phyloP scores from a whole-genome alignment of 805 yeast genomes.

The Hanseniaspora meyeri region DNA sequence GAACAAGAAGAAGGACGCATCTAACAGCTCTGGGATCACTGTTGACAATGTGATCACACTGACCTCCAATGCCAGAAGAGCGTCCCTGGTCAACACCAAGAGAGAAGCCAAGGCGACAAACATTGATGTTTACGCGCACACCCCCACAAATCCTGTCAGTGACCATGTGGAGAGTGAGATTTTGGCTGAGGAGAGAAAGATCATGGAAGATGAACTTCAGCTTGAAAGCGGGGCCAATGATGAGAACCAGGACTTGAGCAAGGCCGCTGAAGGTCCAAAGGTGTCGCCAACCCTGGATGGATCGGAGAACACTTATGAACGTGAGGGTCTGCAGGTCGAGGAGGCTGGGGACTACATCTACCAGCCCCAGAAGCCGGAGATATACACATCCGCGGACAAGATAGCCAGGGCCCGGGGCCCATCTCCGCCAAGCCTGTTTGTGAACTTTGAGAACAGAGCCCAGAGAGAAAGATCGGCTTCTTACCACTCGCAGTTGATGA shows the following conservation, averaged over 20 bases:
- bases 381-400: background rate
- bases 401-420: background rate
- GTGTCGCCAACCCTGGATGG: conserved; percentile 8
- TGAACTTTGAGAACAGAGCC: background rate
- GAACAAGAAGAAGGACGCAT: background rate
- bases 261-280: background rate
- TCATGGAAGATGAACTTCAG: conserved; percentile 16
- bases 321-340: conserved; percentile 18
- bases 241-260: conserved; percentile 15
- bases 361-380: background rate
- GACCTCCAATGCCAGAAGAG: background rate
- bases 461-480: conserved; percentile 10
- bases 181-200: conserved; percentile 14
- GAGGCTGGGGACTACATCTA: conserved; percentile 17
- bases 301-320: conserved; percentile 15
- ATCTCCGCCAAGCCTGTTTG: background rate
- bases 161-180: conserved; percentile 5
- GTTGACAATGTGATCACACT: conserved; percentile 1
- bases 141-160: background rate
- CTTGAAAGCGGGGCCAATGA: conserved; percentile 18
- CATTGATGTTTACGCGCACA: background rate
- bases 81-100: background rate
- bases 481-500: conserved; percentile 6
- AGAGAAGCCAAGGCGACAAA: background rate
- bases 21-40: background rate